Conservation (phyloP, 2,329 filamentous ascomycete genomes). For the Colletotrichum sansevieriae region DNA sequence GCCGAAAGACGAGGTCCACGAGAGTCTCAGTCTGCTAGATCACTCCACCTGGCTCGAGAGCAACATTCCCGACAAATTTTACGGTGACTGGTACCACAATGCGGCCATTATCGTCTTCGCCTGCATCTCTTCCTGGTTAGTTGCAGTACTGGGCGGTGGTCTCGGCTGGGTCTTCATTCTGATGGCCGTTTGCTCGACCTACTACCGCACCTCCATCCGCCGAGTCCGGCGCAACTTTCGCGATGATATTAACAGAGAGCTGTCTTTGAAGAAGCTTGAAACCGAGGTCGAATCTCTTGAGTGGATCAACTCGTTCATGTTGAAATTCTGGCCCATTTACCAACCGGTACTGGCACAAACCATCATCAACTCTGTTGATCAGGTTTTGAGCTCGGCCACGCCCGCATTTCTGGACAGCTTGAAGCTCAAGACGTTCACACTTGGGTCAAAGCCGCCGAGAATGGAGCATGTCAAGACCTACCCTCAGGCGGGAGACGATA, state of each 20-base stretch:
- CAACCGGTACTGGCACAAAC: slow-evolving; percentile 93
- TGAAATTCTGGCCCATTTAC: slow-evolving; percentile 99
- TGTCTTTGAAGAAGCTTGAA: slow-evolving; percentile 88
- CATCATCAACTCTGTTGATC: slow-evolving; percentile 93
- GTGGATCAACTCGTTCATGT: slow-evolving; percentile 98
- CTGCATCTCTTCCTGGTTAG: slow-evolving; percentile 89
- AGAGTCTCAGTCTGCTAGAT: slow-evolving; percentile 80
- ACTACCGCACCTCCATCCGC: slow-evolving; percentile 95
- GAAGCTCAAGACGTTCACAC: slow-evolving; percentile 91
- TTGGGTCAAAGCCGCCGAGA: slow-evolving; percentile 94
- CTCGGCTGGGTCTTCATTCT: slow-evolving; percentile 93
- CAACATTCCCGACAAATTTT: slow-evolving; percentile 88
- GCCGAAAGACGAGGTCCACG: slow-evolving; percentile 67
- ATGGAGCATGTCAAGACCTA: slow-evolving; percentile 99
- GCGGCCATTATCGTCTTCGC: slow-evolving; percentile 94
- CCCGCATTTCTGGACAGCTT: slow-evolving; percentile 94
- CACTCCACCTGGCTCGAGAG: slow-evolving; percentile 90
- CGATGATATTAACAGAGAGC: slow-evolving; percentile 90
- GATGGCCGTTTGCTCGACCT: slow-evolving; percentile 92
- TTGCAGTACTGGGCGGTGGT: slow-evolving; percentile 90
- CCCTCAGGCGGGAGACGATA: slow-evolving; percentile 93
- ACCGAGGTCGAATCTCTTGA: slow-evolving; percentile 93
- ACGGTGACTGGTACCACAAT: slow-evolving; percentile 99
- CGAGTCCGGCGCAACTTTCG: slow-evolving; percentile 95
- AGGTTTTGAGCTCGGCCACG: slow-evolving; percentile 92